These are phyloP conservation scores for Senna tora DNA, from an alignment of 306 rosid species.

Conservation along the genomic window DNA sequence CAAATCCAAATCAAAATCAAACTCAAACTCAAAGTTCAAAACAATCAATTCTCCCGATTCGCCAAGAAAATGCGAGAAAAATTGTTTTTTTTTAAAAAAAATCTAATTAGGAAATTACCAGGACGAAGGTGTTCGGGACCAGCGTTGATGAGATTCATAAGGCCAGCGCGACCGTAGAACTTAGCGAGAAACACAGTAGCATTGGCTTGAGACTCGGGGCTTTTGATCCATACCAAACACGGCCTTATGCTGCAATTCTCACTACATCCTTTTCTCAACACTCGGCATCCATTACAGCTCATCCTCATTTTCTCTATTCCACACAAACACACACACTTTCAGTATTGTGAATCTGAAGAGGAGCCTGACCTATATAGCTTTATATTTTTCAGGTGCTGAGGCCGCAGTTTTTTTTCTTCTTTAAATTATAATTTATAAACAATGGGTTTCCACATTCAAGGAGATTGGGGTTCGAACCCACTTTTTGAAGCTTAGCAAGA, in stretches of 20 bases:
- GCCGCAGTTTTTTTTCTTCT: slow-evolving; percentile 53
- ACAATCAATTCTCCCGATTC: no score
- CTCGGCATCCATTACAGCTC: slow-evolving; percentile 96
- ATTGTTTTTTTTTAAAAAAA: no score
- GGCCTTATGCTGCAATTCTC: slow-evolving; percentile 95
- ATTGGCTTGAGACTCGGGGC: slow-evolving; percentile 92
- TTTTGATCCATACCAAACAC: slow-evolving; percentile 88
- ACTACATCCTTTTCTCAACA: slow-evolving; percentile 88
- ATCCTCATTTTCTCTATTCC: slow-evolving; percentile 97
- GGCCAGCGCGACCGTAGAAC: slow-evolving; percentile 97
- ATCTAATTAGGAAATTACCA: slow-evolving; percentile 43
- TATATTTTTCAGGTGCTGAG: slow-evolving; percentile 43
- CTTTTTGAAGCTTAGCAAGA: neutral
- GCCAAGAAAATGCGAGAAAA: no score
- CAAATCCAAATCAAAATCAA: no score
- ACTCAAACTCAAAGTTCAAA: no score
- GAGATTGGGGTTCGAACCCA: slow-evolving; percentile 47
- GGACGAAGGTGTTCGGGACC: slow-evolving; percentile 97
- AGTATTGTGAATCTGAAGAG: no score
- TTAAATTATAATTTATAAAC: slow-evolving; percentile 28
- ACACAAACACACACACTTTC: no score
- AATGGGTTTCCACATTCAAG: slow-evolving; percentile 72
- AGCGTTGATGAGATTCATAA: slow-evolving; percentile 93
- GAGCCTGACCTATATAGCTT: no score
- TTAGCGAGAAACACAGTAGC: slow-evolving; percentile 95